Percentiles rank a stretch among this genome's conserved stretches.
Evolutionary conservation across 352 stramenopile species (phyloP).

Genomic region (Globisporangium heterothallicum): DNA sequence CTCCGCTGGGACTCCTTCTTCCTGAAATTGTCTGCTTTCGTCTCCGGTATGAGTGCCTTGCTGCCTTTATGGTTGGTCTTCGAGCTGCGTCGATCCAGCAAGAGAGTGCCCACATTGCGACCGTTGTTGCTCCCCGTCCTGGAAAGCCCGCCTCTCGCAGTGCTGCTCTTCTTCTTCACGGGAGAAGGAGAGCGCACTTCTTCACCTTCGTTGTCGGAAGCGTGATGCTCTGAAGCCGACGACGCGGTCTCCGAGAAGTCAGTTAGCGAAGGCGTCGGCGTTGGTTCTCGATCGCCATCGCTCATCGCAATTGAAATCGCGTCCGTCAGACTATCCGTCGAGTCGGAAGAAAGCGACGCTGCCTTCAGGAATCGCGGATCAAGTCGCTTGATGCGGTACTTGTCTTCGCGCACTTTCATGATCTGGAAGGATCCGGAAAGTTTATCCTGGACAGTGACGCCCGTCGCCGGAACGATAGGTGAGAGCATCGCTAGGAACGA

Average conservation of each 20-base stretch:
- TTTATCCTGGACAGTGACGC: conserved; percentile 61
- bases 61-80: conserved; percentile 28
- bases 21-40: conserved; percentile 16
- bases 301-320: conserved; percentile 33
- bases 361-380: conserved; percentile 45
- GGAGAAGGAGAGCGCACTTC: conserved; percentile 45
- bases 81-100: conserved; percentile 36
- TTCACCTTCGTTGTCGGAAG: conserved; percentile 23
- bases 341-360: conserved; percentile 15
- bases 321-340: conserved; percentile 25
- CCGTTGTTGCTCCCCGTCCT: conserved; percentile 36
- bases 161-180: conserved; percentile 52
- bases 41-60: conserved; percentile 3
- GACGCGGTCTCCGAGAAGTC: conserved; percentile 11
- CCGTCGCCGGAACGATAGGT: conserved; percentile 38
- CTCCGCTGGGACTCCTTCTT: conserved; percentile 49
- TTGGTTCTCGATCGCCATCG: conserved; percentile 14
- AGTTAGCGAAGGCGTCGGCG: conserved; percentile 7
- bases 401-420: conserved; percentile 51
- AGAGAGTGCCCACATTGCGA: conserved; percentile 19
- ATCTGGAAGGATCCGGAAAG: conserved; percentile 63
- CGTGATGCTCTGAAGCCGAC: conserved; percentile 18
- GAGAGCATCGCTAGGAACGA: conserved; percentile 42
- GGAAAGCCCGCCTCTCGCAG: conserved; percentile 18
- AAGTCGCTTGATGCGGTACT: conserved; percentile 55